A percentile compares a stretch with the other conserved stretches of the same genome.
Evolutionary conservation across 495 filamentous ascomycete genomes (phyloP).

Genomic region (Penicillium daleae): DNA sequence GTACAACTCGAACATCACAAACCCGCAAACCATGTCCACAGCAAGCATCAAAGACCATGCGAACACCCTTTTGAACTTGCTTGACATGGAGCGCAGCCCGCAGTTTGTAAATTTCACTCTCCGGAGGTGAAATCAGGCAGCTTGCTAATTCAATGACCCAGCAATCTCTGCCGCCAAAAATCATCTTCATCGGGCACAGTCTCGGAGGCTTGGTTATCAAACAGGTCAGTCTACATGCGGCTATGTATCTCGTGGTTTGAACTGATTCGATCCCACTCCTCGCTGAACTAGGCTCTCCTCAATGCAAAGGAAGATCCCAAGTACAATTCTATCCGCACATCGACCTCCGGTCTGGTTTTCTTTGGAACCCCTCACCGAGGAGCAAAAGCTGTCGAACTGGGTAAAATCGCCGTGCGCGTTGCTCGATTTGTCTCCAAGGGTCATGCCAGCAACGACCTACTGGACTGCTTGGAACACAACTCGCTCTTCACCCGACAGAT

Average conservation of each 20-base stretch:
- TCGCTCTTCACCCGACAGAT: conserved; percentile 48
- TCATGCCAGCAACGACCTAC: conserved; percentile 41
- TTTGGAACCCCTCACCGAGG: conserved; percentile 53
- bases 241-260: neutral
- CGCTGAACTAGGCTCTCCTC: conserved; percentile 36
- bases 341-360: conserved; percentile 49
- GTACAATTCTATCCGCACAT: conserved; percentile 41
- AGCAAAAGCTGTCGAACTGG: conserved; percentile 42
- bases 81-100: conserved; percentile 39
- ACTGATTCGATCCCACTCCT: neutral
- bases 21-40: conserved; percentile 42
- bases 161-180: conserved; percentile 31
- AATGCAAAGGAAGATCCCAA: conserved; percentile 48
- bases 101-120: conserved; percentile 21
- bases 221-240: conserved; percentile 34
- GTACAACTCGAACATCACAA: conserved; percentile 48
- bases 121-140: too few species aligned
- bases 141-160: neutral
- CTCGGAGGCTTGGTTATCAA: conserved; percentile 51
- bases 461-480: conserved; percentile 42
- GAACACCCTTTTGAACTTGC: conserved; percentile 41
- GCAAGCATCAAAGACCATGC: conserved; percentile 46
- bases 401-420: conserved; percentile 43
- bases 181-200: conserved; percentile 53
- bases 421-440: conserved; percentile 40